Base-by-base conservation (phyloP, 257 asterid genomes). In the Oldenlandia corymbosa region DNA sequence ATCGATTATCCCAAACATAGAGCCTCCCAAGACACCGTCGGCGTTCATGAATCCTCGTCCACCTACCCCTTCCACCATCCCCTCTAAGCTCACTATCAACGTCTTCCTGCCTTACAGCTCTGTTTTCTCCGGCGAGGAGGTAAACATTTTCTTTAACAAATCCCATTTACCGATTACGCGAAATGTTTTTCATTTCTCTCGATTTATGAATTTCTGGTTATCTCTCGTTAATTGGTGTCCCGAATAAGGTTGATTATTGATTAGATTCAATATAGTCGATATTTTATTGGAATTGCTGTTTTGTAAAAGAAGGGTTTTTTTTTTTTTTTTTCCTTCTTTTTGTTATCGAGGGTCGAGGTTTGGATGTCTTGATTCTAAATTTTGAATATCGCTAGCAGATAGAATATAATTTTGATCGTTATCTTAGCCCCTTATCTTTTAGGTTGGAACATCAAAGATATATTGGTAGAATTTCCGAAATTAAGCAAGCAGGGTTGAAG, bases 71-170 rank as follows among this genome's bases (percentile, higher is more conserved):
- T 67, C 85, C 47, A 73, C 89, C 11, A 83, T 89, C 46, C 95
- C 95, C 11, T 70, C 95, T 0, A 89, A 89, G 74, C 95, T 86
- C 79, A 89, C 95, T 14, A 81, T 89, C 80, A 89, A 89, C 73
- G 74, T 89, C 58, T 94, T 86, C 69, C 94, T 89, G 70, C 97
- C 95, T 21, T 86, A 89, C 54, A 76, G 77, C 18, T 78, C 97
- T n/a, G 47, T 78, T 30, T 79, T 79, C 52, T 58, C 84, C 54
- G 76, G 74, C 67, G 87, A 86, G 66, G 81, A 89, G 95, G 97
- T 85, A 70, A 30, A n/a, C 24, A 12, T 12, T 2, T n/a, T n/a
- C n/a, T n/a, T n/a, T n/a, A 41, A 18, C 36, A 17, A 10, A 42
- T 66, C 9, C 1, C 10, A 28, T 27, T 24, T 58, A 1, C n/a